Percentiles rank a stretch among this genome's conserved stretches.
Conservation (phyloP, 305 asterid species). For the Lippia alba region DNA sequence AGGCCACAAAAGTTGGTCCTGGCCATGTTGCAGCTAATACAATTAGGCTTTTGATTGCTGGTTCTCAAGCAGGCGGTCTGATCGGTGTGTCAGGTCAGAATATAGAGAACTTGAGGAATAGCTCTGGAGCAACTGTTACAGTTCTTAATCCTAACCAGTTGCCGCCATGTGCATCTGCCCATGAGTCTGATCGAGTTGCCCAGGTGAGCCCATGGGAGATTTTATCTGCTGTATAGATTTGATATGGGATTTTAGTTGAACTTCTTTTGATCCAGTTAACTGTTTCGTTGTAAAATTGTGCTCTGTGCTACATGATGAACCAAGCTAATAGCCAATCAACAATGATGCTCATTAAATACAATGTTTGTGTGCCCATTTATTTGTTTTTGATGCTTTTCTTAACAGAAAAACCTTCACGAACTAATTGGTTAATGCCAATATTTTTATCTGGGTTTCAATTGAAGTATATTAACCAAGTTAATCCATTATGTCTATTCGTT, state of each 20-base stretch:
- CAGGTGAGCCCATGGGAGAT: slow-evolving; percentile 58
- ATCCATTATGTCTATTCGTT: background rate
- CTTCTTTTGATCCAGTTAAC: background rate
- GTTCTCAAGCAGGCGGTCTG: slow-evolving; percentile 92
- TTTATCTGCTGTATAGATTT: background rate
- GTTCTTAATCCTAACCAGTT: slow-evolving; percentile 87
- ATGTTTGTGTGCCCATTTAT: background rate
- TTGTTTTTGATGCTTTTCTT: background rate
- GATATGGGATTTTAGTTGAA: background rate
- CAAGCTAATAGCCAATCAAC: slow-evolving; percentile 5
- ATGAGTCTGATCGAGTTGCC: slow-evolving; percentile 91
- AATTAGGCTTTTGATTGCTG: slow-evolving; percentile 83
- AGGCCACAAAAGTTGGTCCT: slow-evolving; percentile 63
- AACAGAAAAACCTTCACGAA: background rate
- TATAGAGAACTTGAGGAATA: slow-evolving; percentile 82
- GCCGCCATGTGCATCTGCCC: slow-evolving; percentile 92
- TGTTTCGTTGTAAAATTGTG: background rate
- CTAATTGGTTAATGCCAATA: background rate
- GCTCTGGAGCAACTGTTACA: slow-evolving; percentile 76
- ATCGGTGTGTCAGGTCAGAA: slow-evolving; percentile 93
- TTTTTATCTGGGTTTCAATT: background rate
- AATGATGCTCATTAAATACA: background rate
- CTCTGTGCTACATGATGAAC: background rate
- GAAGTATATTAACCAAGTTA: background rate
- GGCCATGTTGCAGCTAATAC: slow-evolving; percentile 88